Percentiles rank a stretch among this genome's conserved stretches.
Conservation (phyloP, 441 rosid species). For the Populus hybrid region DNA sequence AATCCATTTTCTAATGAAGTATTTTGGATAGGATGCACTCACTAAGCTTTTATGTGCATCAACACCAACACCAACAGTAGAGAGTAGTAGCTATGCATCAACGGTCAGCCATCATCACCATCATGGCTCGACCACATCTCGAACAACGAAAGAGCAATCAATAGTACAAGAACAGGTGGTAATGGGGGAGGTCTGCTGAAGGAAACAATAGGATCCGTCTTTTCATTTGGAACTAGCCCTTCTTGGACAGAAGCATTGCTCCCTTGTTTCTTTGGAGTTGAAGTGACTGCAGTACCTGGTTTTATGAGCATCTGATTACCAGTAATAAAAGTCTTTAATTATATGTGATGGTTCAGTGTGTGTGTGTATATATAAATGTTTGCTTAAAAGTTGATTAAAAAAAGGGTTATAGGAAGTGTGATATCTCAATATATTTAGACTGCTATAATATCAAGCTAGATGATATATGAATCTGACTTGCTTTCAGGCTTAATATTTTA, state of each 20-base stretch:
- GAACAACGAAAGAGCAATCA: constrained; percentile 49
- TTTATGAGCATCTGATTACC: constrained; percentile 2
- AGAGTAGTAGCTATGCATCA: neutral
- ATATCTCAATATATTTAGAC: no score
- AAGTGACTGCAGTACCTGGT: constrained; percentile 37
- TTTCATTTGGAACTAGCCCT: constrained; percentile 22
- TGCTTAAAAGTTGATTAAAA: no score
- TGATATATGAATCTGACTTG: no score
- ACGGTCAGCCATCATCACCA: constrained; percentile 35
- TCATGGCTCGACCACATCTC: constrained; percentile 46
- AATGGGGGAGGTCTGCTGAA: constrained; percentile 60
- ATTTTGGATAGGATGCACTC: constrained; percentile 32
- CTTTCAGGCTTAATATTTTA: fast-evolving
- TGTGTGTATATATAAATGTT: no score
- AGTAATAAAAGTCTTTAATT: constrained; percentile 1
- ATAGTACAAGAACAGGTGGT: constrained; percentile 48
- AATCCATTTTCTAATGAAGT: constrained; percentile 34
- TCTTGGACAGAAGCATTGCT: constrained; percentile 19
- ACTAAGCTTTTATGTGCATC: neutral
- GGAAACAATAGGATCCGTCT: constrained; percentile 47
- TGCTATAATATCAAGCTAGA: no score
- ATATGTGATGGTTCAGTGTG: neutral
- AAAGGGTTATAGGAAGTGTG: no score
- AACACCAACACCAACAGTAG: no score
- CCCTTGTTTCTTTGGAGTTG: constrained; percentile 39